Base-by-base conservation (phyloP, 257 asterid genomes). In the Orobanche coerulescens region DNA sequence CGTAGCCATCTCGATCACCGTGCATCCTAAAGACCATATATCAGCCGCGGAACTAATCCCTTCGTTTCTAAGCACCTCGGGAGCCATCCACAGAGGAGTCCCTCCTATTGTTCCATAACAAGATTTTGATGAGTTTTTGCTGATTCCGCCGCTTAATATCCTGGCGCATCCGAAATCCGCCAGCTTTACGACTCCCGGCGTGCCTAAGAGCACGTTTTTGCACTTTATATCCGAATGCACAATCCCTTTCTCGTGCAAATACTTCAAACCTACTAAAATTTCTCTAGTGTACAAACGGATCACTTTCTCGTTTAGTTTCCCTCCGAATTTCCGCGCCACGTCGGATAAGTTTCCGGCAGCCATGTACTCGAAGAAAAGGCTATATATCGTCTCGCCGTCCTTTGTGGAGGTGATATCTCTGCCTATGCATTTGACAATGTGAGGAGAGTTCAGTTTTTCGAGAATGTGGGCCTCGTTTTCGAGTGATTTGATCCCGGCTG, bases 21-120 rank as follows among this genome's bases (percentile, higher is more conserved):
- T 79, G 33, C 93, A 81, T 1, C 86, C 93, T n/a, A 81, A 59
- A 1, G 93, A 84, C 93, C 93, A 84, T 0, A 81, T 81, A 69
- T 81, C 86, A 0, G 84, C 76, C 2, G 77, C 63, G n/a, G 61
- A 71, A 20, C 51, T 77, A 12, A 75, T 1, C 37, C 61, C 56
- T 31, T 77, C 80, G 19, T 70, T 65, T 37, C 82, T 76, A 12
- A 84, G 20, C 0, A 71, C 79, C 47, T 84, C 93, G 0, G 93
- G 93, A 34, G 88, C 88, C 88, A 84, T 84, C 93, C 93, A 81
- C 2, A 84, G 62, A 16, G 88, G 93, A 0, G 84, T 81, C 23
- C 93, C 93, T 15, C 82, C 88, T 1, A 74, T 46, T 5, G 14
- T 2, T 5, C 60, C 67, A 4, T 40, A 11, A 13, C 48, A 40